Percentiles rank a stretch among this genome's conserved stretches.
These are phyloP conservation scores for Plasmodium ovale DNA, from an alignment of 169 alveolate species.

Conservation along the genomic window DNA sequence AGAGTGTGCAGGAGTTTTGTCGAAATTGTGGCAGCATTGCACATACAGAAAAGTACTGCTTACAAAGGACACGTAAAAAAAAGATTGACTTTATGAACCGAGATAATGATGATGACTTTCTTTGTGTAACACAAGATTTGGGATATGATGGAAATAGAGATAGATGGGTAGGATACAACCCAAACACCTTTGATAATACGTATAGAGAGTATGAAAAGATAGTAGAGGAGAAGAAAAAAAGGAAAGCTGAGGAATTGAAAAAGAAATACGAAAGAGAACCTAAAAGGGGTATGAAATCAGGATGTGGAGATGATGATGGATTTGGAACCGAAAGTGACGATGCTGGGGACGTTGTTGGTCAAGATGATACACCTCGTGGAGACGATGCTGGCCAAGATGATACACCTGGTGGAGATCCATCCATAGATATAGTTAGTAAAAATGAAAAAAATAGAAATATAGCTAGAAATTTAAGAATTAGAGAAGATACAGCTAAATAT, in stretches of 20 bases:
- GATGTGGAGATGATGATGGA: not conserved
- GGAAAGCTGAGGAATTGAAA: conserved; percentile 84
- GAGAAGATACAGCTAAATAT: conserved; percentile 98
- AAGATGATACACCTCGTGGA: not conserved
- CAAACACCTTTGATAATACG: conserved; percentile 89
- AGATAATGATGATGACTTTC: conserved; percentile 94
- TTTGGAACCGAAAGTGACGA: conserved; percentile 9
- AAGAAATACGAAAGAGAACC: conserved; percentile 52
- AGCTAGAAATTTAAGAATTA: conserved; percentile 94
- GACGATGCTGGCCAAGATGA: conserved; percentile 16
- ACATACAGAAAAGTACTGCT: conserved; percentile 96
- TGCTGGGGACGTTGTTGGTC: conserved; percentile 6
- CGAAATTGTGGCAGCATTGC: conserved; percentile 99
- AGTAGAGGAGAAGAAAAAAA: conserved; percentile 90
- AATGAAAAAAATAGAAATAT: conserved; percentile 89
- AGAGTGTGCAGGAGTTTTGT: conserved; percentile 97
- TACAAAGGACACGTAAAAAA: conserved; percentile 96
- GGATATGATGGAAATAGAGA: conserved; percentile 97
- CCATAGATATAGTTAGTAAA: conserved; percentile 81
- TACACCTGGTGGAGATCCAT: conserved; percentile 81
- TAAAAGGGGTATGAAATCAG: conserved; percentile 6
- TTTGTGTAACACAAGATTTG: conserved; percentile 84
- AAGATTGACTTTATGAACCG: conserved; percentile 95
- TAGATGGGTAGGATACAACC: conserved; percentile 97
- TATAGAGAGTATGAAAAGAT: conserved; percentile 91